Base-by-base conservation (phyloP, 169 alveolate genomes). In the Cryptosporidium tyzzeri region DNA sequence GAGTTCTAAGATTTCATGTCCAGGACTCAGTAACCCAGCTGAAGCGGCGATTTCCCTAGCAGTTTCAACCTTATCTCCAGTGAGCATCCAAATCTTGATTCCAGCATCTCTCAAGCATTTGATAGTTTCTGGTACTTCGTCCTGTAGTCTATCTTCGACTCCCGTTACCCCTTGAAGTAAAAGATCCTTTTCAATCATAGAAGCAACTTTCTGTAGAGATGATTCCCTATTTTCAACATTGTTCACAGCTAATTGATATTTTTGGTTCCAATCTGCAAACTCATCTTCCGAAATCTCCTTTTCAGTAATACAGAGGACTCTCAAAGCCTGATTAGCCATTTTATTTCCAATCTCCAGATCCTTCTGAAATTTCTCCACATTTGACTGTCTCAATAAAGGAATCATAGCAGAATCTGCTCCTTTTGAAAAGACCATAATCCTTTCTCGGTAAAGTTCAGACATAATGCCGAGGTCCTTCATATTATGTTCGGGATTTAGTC, bases 1-100 rank as follows among this genome's bases (percentile, higher is more conserved):
- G 16, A 92, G 73, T 62, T 91, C 89, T 68, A 58, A 59, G 16
- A 85, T 67, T n/a, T 71, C 58, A 12, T 14, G 18, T 18, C 73
- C 85, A 48, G 91, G 70, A 37, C 45, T 51, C 5, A 65, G 39
- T 10, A 91, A 50, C 12, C 73, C 73, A 12, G 86, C 86, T 45
- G 86, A 75, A 33, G 51, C 41, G 10, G 86, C 97, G 6, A 98
- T 97, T 93, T 97, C 98, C 85, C 97, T 96, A 5, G 99, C 99
- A 8, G 99, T 97, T 86, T 97, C 99, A 71, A 98, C 94, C 92
- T 97, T 98, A 93, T 97, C 99, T 41, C 99, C 99, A 8, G 99
- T 98, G 35, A 98, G 94, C 99, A 98, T 98, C 99, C 99, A 98
- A 3, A 98, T 96, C 87, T 97, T 97, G 45, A 98, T 97, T 21